A percentile compares a stretch with the other conserved stretches of the same genome.
phyloP scores from a whole-genome alignment of 768 basidiomycete genomes.

The Auricularia sp. region DNA sequence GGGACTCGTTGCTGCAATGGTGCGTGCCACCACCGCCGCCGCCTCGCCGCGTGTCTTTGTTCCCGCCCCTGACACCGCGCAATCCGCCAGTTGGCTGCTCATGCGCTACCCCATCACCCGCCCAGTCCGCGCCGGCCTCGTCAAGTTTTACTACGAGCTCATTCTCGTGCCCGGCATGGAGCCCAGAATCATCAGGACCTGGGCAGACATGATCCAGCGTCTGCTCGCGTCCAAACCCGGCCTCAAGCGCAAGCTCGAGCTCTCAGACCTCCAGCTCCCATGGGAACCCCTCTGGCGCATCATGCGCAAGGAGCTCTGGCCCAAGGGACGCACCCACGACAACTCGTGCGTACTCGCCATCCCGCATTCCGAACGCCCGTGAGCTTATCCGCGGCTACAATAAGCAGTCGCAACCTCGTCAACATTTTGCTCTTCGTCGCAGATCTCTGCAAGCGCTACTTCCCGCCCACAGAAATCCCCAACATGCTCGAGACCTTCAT shows the following conservation, averaged over 20 bases:
- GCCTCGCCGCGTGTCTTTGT: background rate
- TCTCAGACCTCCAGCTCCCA: constrained; percentile 53
- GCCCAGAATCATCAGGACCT: constrained; percentile 55
- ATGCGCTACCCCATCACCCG: constrained; percentile 73
- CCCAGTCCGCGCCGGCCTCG: constrained; percentile 60
- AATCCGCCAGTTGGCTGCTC: constrained; percentile 53
- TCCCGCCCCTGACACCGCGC: background rate
- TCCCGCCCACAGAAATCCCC: constrained; percentile 50
- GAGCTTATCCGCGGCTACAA: background rate
- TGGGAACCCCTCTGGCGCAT: constrained; percentile 73
- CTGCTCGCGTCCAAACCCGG: constrained; percentile 60
- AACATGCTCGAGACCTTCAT: constrained; percentile 64
- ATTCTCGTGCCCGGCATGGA: constrained; percentile 69
- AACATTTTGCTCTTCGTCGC: constrained; percentile 69
- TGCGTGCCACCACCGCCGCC: constrained; percentile 20
- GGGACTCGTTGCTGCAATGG: constrained; percentile 79
- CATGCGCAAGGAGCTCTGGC: constrained; percentile 66
- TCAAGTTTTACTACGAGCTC: constrained; percentile 70
- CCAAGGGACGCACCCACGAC: constrained; percentile 53
- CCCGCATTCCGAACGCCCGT: background rate
- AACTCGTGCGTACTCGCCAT: constrained; percentile 35
- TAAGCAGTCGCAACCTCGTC: constrained; percentile 46
- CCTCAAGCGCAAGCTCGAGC: constrained; percentile 54
- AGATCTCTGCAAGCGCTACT: constrained; percentile 64
- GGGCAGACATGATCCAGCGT: constrained; percentile 71